Percentiles rank a stretch among this genome's conserved stretches.
Conservation (phyloP, 805 yeast species). For the Saturnispora mendoncae region DNA sequence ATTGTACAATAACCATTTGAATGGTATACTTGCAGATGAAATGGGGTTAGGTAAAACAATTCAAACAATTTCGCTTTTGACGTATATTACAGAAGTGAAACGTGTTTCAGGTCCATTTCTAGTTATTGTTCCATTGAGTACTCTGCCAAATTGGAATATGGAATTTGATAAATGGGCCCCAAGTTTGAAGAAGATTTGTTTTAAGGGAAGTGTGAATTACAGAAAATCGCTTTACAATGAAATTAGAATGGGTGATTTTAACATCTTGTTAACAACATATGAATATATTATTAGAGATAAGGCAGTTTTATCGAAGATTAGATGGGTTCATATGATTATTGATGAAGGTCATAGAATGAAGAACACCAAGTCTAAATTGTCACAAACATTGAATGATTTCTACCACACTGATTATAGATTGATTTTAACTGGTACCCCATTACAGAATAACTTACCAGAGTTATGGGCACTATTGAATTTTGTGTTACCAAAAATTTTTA, state of each 20-base stretch:
- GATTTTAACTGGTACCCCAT: conserved; percentile 82
- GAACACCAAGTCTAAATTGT: conserved; percentile 65
- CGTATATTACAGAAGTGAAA: conserved; percentile 62
- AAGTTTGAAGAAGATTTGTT: conserved; percentile 56
- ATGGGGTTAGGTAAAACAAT: conserved; percentile 64
- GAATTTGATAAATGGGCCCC: conserved; percentile 91
- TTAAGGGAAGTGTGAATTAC: conserved; percentile 69
- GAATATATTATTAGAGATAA: conserved; percentile 76
- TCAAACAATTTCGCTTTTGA: conserved; percentile 69
- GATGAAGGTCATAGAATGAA: conserved; percentile 92
- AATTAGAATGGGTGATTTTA: conserved; percentile 60
- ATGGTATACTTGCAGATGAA: conserved; percentile 60
- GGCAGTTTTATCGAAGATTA: conserved; percentile 55
- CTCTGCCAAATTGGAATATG: conserved; percentile 76
- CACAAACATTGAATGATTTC: conserved; percentile 59
- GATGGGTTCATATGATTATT: conserved; percentile 81
- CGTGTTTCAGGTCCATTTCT: conserved; percentile 60
- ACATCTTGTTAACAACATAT: conserved; percentile 69
- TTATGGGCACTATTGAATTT: conserved; percentile 79
- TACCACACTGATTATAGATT: conserved; percentile 70
- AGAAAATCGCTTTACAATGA: conserved; percentile 59
- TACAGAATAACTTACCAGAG: conserved; percentile 78
- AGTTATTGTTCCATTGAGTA: conserved; percentile 76
- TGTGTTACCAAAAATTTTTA: conserved; percentile 75
- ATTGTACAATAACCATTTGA: conserved; percentile 48